phyloP scores from a whole-genome alignment of 257 asterid genomes.

The Cynanchum wilfordii region DNA sequence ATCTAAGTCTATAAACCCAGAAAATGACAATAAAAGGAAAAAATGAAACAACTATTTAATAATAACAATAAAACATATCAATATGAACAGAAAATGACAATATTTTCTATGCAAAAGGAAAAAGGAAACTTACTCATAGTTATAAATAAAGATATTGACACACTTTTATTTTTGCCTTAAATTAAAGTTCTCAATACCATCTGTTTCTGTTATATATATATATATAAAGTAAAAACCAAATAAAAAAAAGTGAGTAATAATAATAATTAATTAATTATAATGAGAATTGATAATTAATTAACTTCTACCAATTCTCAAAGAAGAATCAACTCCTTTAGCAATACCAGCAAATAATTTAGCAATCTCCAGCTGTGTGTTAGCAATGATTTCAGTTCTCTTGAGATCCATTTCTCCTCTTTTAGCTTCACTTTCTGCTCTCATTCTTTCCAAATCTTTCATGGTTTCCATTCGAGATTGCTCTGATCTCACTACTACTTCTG shows the following conservation, averaged over 20 bases:
- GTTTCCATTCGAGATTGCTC: slow-evolving; percentile 75
- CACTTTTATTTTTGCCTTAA: background rate
- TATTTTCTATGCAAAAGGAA: background rate
- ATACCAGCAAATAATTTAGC: slow-evolving; percentile 59
- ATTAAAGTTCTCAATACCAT: background rate
- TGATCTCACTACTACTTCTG: slow-evolving; percentile 62
- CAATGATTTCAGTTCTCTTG: slow-evolving; percentile 63
- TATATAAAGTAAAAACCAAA: too few relatives aligned
- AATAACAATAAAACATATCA: too few relatives aligned
- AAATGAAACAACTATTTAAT: too few relatives aligned
- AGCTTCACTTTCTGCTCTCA: slow-evolving; percentile 69
- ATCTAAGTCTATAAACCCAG: too few relatives aligned
- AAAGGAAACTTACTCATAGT: background rate
- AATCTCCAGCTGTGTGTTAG: slow-evolving; percentile 67
- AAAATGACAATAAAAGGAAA: too few relatives aligned
- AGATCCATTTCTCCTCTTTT: slow-evolving; percentile 79
- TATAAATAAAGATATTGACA: background rate
- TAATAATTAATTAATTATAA: background rate
- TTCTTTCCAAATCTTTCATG: slow-evolving; percentile 65
- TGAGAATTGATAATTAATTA: too few relatives aligned
- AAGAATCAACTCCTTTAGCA: slow-evolving; percentile 36
- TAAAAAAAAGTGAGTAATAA: too few relatives aligned
- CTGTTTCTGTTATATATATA: background rate
- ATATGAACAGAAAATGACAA: too few relatives aligned
- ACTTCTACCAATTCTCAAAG: slow-evolving; percentile 45